These are phyloP conservation scores for Hypomontagnella monticulosa DNA, from an alignment of 495 filamentous ascomycete species.

Conservation along the genomic window DNA sequence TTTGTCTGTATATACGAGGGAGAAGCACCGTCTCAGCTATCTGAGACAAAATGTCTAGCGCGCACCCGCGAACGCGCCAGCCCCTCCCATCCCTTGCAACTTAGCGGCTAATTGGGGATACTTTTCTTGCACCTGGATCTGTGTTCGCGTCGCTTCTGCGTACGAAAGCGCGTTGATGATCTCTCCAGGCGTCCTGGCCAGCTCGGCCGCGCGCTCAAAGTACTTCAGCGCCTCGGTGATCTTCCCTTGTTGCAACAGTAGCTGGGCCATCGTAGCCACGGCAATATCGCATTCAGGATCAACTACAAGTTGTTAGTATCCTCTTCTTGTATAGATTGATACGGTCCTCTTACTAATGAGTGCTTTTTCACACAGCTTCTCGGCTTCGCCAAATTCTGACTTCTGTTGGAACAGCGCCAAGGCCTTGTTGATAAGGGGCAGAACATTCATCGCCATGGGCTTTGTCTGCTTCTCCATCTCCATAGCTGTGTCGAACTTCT, in stretches of 20 bases:
- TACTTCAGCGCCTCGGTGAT: constrained; percentile 95
- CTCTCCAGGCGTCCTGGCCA: constrained; percentile 95
- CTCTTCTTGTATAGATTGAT: not conserved
- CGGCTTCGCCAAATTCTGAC: constrained; percentile 92
- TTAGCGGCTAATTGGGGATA: constrained; percentile 92
- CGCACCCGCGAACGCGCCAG: constrained; percentile 36
- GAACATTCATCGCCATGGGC: constrained; percentile 93
- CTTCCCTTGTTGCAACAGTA: constrained; percentile 97
- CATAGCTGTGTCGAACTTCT: constrained; percentile 97
- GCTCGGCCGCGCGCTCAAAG: constrained; percentile 94
- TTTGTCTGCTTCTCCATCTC: constrained; percentile 97
- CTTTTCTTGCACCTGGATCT: constrained; percentile 97
- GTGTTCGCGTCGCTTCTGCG: constrained; percentile 95
- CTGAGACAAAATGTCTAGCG: constrained; percentile 25
- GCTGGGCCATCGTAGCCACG: constrained; percentile 98
- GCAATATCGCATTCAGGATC: constrained; percentile 99
- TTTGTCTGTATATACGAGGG: not conserved
- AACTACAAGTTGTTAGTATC: constrained; percentile 66
- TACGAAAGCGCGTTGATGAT: constrained; percentile 97
- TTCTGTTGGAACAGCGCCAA: constrained; percentile 98
- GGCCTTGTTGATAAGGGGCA: constrained; percentile 98
- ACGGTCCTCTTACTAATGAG: constrained; percentile 80
- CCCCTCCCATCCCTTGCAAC: constrained; percentile 73
- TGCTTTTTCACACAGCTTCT: constrained; percentile 96
- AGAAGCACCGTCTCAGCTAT: not conserved